A percentile compares a stretch with the other conserved stretches of the same genome.
Conservation (phyloP, 345 rosid species). For the Aquilaria yunnanensis region DNA sequence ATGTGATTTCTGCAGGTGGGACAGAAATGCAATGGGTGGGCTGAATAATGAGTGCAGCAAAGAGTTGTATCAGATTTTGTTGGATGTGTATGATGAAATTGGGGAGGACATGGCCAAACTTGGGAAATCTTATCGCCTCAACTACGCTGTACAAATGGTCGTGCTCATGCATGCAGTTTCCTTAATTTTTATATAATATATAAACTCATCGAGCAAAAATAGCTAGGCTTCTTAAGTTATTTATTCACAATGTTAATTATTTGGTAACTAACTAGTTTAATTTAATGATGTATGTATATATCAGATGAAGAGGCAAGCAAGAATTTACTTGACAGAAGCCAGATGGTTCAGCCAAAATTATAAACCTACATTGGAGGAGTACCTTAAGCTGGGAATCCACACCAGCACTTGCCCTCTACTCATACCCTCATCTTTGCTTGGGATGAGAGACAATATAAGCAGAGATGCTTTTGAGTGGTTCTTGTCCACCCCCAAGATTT, state of each 20-base stretch:
- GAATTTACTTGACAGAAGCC: neutral
- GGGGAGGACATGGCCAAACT: neutral
- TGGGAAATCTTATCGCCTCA: neutral
- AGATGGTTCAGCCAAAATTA: neutral
- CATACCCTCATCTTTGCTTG: too few relatives aligned
- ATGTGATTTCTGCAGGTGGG: neutral
- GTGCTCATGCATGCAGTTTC: too few relatives aligned
- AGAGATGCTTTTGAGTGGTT: neutral
- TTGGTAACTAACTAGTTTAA: too few relatives aligned
- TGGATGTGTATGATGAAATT: neutral
- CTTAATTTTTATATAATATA: too few relatives aligned
- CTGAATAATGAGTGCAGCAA: neutral
- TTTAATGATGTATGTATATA: too few relatives aligned
- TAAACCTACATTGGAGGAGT: neutral
- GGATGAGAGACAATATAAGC: too few relatives aligned
- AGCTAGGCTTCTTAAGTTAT: neutral
- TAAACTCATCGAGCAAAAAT: neutral
- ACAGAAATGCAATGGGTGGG: neutral
- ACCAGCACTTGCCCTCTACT: too few relatives aligned
- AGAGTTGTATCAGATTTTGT: neutral
- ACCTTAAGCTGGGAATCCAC: neutral
- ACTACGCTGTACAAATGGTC: neutral
- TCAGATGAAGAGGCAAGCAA: too few relatives aligned
- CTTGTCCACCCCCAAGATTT: conserved; percentile 5
- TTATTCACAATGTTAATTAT: too few relatives aligned